Percentiles rank a stretch among this genome's conserved stretches.
Conservation (phyloP, 345 rosid genomes). For the Hirschfeldia incana region DNA sequence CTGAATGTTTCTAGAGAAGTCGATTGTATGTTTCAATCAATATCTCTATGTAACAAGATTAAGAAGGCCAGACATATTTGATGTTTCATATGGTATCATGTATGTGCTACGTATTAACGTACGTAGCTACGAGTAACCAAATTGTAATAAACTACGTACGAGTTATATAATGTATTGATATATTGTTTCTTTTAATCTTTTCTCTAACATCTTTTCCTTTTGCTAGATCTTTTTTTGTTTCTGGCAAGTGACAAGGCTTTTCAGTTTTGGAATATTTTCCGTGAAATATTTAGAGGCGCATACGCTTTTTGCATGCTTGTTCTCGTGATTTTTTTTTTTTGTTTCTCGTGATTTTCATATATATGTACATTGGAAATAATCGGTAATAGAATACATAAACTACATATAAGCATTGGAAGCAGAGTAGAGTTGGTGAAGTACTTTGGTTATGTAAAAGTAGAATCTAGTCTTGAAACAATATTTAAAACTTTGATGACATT, state of each 20-base stretch:
- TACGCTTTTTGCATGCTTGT: conserved; percentile 19
- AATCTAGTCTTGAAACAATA: conserved; percentile 8
- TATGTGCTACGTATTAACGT: conserved; percentile 15
- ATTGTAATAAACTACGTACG: conserved; percentile 27
- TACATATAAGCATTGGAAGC: not conserved
- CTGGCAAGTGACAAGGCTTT: conserved; percentile 3
- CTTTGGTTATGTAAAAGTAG: conserved; percentile 21
- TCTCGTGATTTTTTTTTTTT: not conserved
- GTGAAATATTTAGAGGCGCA: conserved; percentile 2
- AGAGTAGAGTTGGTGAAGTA: conserved; percentile 10
- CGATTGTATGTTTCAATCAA: conserved; percentile 51
- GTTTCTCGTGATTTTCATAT: not conserved
- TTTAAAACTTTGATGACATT: not conserved
- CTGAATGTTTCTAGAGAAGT: conserved; percentile 68
- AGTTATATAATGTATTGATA: conserved; percentile 2
- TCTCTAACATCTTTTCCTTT: not conserved
- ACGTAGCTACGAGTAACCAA: conserved; percentile 15
- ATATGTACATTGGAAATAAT: conserved; percentile 14
- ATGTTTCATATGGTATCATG: conserved; percentile 22
- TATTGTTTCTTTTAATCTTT: not conserved
- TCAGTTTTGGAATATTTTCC: not conserved
- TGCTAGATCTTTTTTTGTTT: not conserved
- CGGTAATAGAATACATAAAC: not conserved
- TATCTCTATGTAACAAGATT: conserved; percentile 46
- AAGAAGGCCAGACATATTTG: conserved; percentile 51